These are phyloP conservation scores for Phanerochaete carnosa DNA, from an alignment of 768 basidiomycete species.

Conservation along the genomic window DNA sequence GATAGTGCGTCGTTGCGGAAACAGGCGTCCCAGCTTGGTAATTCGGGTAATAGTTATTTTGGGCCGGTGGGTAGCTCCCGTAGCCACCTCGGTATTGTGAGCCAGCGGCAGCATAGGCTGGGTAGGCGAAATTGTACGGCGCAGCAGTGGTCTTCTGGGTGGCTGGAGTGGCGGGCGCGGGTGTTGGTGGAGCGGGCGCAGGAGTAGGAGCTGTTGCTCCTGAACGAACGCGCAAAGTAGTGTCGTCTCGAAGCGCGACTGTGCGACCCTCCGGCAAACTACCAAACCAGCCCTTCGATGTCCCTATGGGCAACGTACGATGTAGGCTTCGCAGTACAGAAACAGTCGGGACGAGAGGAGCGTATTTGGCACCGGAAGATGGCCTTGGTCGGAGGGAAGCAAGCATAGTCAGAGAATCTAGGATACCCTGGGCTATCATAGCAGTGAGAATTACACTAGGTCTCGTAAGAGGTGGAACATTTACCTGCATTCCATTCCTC, in stretches of 20 bases:
- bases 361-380: conserved; percentile 34
- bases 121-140: conserved; percentile 22
- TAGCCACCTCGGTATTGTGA: conserved; percentile 33
- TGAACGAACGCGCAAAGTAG: conserved; percentile 62
- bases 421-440: conserved; percentile 62
- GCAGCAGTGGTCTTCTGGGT: conserved; percentile 12
- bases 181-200: conserved; percentile 22
- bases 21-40: conserved; percentile 25
- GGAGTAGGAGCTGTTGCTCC: conserved; percentile 30
- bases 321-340: conserved; percentile 68
- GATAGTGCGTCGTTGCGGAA: conserved; percentile 30
- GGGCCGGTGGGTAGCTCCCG: conserved; percentile 36
- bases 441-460: not conserved
- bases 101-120: conserved; percentile 21
- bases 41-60: conserved; percentile 30
- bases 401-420: conserved; percentile 65
- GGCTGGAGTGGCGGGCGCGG: conserved; percentile 25
- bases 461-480: not conserved
- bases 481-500: conserved; percentile 84
- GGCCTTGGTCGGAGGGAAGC: conserved; percentile 69
- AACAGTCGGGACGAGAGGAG: conserved; percentile 59
- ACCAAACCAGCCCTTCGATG: conserved; percentile 70
- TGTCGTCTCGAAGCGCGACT: conserved; percentile 70
- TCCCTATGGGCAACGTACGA: conserved; percentile 58
- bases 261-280: conserved; percentile 57